These are phyloP conservation scores for Chloris gayana DNA, from an alignment of 176 grass and related monocot genomes.

Conservation along the genomic window DNA sequence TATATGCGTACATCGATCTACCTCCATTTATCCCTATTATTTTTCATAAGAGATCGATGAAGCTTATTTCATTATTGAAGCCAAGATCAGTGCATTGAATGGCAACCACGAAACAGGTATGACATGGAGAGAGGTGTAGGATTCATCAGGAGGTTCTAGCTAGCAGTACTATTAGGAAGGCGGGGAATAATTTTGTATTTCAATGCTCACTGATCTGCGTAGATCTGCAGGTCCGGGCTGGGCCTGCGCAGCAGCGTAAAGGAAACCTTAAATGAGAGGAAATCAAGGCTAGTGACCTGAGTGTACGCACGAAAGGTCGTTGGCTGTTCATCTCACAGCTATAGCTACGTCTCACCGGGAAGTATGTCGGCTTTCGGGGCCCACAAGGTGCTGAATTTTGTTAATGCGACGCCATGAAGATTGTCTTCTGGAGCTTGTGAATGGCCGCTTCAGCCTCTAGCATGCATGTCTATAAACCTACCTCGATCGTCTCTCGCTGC, in stretches of 20 bases:
- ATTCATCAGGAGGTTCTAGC: slow-evolving; percentile 41
- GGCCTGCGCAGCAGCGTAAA: slow-evolving; percentile 13
- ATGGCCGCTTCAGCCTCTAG: slow-evolving; percentile 7
- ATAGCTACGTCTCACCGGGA: slow-evolving; percentile 34
- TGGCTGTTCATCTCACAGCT: slow-evolving; percentile 23
- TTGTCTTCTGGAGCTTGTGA: slow-evolving; percentile 34
- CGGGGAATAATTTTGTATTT: slow-evolving; percentile 12
- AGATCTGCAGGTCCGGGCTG: slow-evolving; percentile 35
- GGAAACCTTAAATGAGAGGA: slow-evolving; percentile 43
- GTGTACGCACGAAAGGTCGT: slow-evolving; percentile 1
- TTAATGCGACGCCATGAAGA: slow-evolving; percentile 21
- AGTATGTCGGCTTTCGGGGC: slow-evolving; percentile 27
- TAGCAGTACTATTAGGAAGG: background rate
- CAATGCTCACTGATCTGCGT: background rate
- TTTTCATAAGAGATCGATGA: background rate
- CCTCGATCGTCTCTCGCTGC: no score
- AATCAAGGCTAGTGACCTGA: slow-evolving; percentile 24
- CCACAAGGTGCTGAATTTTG: background rate
- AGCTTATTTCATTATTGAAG: slow-evolving; percentile 54
- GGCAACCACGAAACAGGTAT: slow-evolving; percentile 60
- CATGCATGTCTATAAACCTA: background rate
- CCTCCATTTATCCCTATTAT: background rate
- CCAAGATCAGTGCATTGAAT: slow-evolving; percentile 55
- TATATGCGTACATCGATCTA: background rate
- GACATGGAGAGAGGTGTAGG: slow-evolving; percentile 41